A percentile compares a stretch with the other conserved stretches of the same genome.
Conservation (phyloP, 192 early-diverging fungal species). For the Globomyces pollinis-pini region DNA sequence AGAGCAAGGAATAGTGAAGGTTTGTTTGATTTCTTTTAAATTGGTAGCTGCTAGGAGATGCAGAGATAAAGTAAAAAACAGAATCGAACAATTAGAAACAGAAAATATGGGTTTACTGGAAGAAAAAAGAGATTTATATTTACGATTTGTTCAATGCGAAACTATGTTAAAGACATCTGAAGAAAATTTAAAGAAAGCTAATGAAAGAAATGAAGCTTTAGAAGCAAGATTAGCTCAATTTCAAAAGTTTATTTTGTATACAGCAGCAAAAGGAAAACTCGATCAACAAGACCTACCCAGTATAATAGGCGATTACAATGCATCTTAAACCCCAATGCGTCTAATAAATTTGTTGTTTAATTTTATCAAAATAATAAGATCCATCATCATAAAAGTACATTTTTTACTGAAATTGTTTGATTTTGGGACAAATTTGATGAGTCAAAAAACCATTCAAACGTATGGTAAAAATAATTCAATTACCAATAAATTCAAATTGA, state of each 20-base stretch:
- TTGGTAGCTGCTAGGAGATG: slow-evolving; percentile 2
- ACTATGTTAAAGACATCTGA: slow-evolving; percentile 1
- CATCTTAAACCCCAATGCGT: too few species aligned
- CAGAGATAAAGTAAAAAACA: slow-evolving; percentile 4
- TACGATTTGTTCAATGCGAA: slow-evolving; percentile 2
- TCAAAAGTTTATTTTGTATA: slow-evolving; percentile 9
- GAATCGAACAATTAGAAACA: slow-evolving; percentile 1
- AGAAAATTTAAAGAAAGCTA: slow-evolving; percentile 1
- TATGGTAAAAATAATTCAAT: too few species aligned
- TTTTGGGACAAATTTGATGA: too few species aligned
- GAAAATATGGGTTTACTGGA: neutral
- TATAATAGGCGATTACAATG: too few species aligned
- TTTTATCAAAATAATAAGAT: too few species aligned
- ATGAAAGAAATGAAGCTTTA: neutral
- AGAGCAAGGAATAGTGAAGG: neutral
- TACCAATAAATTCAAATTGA: too few species aligned
- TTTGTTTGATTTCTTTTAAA: too few species aligned
- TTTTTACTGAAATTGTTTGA: too few species aligned
- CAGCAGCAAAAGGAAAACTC: neutral
- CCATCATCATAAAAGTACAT: too few species aligned
- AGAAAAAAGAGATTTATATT: slow-evolving; percentile 5
- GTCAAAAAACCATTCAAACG: too few species aligned
- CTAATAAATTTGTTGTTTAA: too few species aligned
- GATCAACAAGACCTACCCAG: neutral
- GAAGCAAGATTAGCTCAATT: neutral